These are phyloP conservation scores for Macrolepiota dolichaula DNA, from an alignment of 768 basidiomycete genomes.

Conservation along the genomic window DNA sequence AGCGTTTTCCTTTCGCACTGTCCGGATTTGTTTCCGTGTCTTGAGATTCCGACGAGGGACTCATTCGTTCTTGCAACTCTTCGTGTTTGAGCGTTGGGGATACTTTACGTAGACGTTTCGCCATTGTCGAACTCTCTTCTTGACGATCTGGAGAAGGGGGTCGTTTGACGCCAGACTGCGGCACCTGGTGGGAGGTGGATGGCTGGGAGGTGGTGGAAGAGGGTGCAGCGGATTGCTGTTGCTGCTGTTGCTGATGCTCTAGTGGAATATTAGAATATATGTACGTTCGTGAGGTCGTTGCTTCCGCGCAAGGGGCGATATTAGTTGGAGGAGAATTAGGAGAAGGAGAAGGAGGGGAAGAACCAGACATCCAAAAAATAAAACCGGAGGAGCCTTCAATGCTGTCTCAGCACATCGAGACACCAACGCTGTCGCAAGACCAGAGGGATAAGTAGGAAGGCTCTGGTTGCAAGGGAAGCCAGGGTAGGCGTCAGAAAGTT, in stretches of 20 bases:
- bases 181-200: conserved; percentile 20
- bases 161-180: conserved; percentile 4
- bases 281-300: conserved; percentile 41
- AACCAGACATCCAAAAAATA: conserved; percentile 47
- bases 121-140: conserved; percentile 34
- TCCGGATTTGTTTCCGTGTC: conserved; percentile 60
- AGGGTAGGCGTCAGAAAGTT: conserved; percentile 16
- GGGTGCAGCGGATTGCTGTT: conserved; percentile 7
- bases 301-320: conserved; percentile 28
- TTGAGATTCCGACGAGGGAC: conserved; percentile 49
- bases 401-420: conserved; percentile 43
- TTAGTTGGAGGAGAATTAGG: conserved; percentile 37
- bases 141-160: conserved; percentile 21
- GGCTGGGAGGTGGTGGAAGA: conserved; percentile 23
- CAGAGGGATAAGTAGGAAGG: conserved; percentile 20
- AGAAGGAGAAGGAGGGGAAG: conserved; percentile 41
- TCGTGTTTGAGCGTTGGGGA: conserved; percentile 19
- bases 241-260: neutral
- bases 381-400: conserved; percentile 31
- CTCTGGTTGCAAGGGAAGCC: conserved; percentile 20
- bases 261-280: conserved; percentile 27
- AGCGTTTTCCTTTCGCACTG: conserved; percentile 37
- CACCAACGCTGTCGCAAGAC: conserved; percentile 12
- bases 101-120: conserved; percentile 39
- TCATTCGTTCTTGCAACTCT: conserved; percentile 21